Evolutionary conservation across 2,329 filamentous ascomycete genomes (phyloP).

Genomic region (Sarocladiaceae sp.): DNA sequence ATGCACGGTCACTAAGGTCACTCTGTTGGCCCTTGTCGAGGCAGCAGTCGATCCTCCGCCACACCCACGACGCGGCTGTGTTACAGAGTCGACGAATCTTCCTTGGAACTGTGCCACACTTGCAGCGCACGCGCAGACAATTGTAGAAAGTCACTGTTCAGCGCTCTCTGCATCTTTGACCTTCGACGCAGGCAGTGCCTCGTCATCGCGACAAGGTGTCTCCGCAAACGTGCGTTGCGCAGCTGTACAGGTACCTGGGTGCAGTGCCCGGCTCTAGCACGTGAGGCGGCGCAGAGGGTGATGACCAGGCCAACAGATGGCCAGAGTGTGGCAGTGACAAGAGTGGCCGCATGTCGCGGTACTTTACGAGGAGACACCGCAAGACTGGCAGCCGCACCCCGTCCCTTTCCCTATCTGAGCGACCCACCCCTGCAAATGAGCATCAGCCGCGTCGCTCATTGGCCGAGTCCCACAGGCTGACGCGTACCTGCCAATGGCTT

Average conservation of each 20-base stretch:
- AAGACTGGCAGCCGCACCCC: background rate
- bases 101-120: constrained; percentile 1
- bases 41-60: constrained; percentile 1
- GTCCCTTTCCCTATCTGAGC: background rate
- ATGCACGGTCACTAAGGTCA: too few species aligned
- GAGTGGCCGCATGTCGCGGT: background rate
- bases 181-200: constrained; percentile 11
- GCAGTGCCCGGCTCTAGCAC: background rate
- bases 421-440: constrained; percentile 11
- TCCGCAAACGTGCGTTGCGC: background rate
- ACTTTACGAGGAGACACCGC: background rate
- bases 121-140: too few species aligned
- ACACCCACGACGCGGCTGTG: constrained; percentile 7
- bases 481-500: too few species aligned
- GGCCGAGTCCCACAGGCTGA: constrained; percentile 20
- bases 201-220: constrained; percentile 11
- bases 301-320: background rate
- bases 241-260: constrained; percentile 11
- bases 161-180: too few species aligned
- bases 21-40: too few species aligned
- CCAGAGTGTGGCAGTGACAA: background rate
- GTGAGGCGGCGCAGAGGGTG: background rate
- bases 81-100: background rate
- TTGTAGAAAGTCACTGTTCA: too few species aligned
- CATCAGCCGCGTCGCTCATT: constrained; percentile 12